phyloP scores from a whole-genome alignment of 2,329 filamentous ascomycete genomes.

The Pseudocercospora fijiensis region DNA sequence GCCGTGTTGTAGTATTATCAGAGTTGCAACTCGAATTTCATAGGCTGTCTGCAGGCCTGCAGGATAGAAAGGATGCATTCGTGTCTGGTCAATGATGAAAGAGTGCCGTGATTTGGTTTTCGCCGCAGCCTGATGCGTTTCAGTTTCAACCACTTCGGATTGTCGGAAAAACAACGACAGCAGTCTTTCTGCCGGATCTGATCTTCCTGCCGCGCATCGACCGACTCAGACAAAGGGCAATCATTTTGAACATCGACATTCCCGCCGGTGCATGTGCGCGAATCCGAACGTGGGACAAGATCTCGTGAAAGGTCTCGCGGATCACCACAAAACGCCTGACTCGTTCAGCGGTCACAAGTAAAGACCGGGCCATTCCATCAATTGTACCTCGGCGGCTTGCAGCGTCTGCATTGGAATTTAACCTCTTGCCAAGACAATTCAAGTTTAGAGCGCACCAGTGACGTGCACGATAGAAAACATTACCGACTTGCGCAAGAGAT shows the following conservation, averaged over 20 bases:
- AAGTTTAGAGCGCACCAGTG: background rate
- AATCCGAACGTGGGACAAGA: background rate
- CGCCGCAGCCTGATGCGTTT: too few relatives aligned
- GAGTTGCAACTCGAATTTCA: too few relatives aligned
- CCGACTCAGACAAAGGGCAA: background rate
- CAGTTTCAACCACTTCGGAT: too few relatives aligned
- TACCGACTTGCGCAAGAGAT: background rate
- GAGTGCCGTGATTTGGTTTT: too few relatives aligned
- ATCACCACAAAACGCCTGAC: background rate
- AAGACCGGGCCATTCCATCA: background rate
- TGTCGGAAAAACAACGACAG: too few relatives aligned
- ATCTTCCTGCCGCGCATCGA: background rate
- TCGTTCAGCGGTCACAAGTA: too few relatives aligned
- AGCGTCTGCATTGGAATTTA: background rate
- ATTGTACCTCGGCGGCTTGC: background rate
- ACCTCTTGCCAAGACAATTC: background rate
- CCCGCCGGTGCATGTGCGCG: background rate
- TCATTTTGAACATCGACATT: background rate
- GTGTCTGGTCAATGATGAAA: too few relatives aligned
- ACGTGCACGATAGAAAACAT: background rate
- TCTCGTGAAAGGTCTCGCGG: background rate
- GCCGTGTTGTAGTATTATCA: too few relatives aligned
- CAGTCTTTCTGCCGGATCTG: background rate
- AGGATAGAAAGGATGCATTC: too few relatives aligned
- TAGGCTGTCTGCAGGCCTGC: too few relatives aligned